Percentiles rank a stretch among this genome's conserved stretches.
Evolutionary conservation across 495 filamentous ascomycete species (phyloP).

Genomic region (Annulohypoxylon stygium): DNA sequence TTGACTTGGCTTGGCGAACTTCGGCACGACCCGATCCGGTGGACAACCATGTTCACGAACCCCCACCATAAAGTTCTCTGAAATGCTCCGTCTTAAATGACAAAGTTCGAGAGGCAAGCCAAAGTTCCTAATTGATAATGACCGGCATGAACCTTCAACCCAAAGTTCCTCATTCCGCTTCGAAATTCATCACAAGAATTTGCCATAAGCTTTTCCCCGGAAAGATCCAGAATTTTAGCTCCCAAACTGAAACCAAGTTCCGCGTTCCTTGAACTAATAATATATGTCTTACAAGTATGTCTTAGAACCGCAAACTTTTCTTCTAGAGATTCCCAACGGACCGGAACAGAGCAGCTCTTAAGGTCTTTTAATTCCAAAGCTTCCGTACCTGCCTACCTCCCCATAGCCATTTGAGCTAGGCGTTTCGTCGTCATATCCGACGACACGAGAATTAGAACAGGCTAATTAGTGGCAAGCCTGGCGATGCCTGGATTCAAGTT

Average conservation of each 20-base stretch:
- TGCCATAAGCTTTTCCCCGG: not conserved
- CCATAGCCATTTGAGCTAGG: not conserved
- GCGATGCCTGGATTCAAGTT: not conserved
- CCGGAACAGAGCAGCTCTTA: not conserved
- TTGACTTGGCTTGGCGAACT: not conserved
- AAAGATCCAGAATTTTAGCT: not conserved
- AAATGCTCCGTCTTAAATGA: not conserved
- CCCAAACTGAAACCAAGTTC: not conserved
- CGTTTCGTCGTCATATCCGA: not conserved
- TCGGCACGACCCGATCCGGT: slow-evolving; percentile 9
- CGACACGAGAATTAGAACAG: not conserved
- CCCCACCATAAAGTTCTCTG: not conserved
- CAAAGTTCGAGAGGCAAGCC: not conserved
- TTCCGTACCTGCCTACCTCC: not conserved
- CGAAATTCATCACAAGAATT: not conserved
- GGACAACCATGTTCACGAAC: not conserved
- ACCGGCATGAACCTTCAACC: not conserved
- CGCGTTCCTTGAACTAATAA: not conserved
- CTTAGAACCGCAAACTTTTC: not conserved
- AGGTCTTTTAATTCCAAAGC: not conserved
- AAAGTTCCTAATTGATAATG: not conserved
- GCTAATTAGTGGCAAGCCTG: not conserved
- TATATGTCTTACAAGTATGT: not conserved
- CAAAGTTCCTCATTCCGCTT: not conserved
- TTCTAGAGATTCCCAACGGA: not conserved